Conservation (phyloP, 495 filamentous ascomycete genomes). For the Aspergillus diversus region DNA sequence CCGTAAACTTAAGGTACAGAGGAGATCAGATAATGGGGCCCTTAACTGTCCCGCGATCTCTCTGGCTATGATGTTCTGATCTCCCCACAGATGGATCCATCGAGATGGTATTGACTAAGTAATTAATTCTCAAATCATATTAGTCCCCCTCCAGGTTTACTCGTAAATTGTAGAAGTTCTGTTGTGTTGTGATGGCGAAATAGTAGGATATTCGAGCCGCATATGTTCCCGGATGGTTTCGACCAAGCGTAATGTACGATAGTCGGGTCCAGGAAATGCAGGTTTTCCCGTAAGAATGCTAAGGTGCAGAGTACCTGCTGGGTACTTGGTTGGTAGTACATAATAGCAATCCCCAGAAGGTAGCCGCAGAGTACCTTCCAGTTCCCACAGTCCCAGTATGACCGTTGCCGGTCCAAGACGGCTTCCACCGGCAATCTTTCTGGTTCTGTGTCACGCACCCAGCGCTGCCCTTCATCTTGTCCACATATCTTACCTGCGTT, state of each 20-base stretch:
- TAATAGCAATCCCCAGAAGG: constrained; percentile 6
- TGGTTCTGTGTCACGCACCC: not conserved
- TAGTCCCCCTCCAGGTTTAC: not conserved
- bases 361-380: constrained; percentile 1
- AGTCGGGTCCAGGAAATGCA: not conserved
- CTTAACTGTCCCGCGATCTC: not conserved
- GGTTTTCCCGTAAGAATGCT: not conserved
- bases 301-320: constrained; percentile 1
- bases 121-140: constrained; percentile 6
- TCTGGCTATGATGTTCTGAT: not conserved
- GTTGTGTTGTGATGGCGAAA: not conserved
- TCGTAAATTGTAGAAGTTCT: too few relatives aligned
- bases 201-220: not conserved
- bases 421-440: constrained; percentile 26
- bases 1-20: constrained; percentile 4
- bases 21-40: not conserved
- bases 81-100: not conserved
- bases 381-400: too few relatives aligned
- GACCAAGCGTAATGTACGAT: not conserved
- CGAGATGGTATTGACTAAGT: constrained; percentile 2
- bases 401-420: constrained; percentile 21
- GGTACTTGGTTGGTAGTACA: constrained; percentile 10
- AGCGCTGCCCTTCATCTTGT: not conserved
- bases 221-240: not conserved
- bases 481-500: constrained; percentile 3